A percentile compares a stretch with the other conserved stretches of the same genome.
phyloP scores from a whole-genome alignment of 23 red algal species.

The Gracilaria caudata region DNA sequence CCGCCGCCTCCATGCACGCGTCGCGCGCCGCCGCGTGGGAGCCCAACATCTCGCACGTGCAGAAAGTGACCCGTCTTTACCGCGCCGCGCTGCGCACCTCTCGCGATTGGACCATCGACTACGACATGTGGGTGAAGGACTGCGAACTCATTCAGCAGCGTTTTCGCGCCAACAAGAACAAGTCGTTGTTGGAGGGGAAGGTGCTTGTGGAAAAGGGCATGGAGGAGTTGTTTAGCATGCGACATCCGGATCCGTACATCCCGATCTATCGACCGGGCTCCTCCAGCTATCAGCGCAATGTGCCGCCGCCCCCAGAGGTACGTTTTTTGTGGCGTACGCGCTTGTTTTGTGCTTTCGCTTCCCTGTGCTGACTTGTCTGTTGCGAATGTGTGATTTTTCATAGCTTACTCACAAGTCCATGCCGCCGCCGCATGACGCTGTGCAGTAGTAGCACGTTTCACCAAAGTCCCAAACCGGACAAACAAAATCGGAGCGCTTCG shows the following conservation, averaged over 20 bases:
- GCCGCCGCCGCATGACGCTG: constrained; percentile 26
- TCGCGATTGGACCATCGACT: constrained; percentile 92
- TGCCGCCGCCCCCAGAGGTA: constrained; percentile 91
- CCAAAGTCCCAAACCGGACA: no score
- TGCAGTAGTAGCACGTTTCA: constrained; percentile 13
- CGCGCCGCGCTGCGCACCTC: constrained; percentile 90
- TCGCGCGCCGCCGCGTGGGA: constrained; percentile 87
- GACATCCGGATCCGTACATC: constrained; percentile 91
- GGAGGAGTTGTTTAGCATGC: constrained; percentile 66
- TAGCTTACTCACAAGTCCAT: constrained; percentile 33
- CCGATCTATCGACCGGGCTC: constrained; percentile 77
- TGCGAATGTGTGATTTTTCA: background rate
- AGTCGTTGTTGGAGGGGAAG: constrained; percentile 70
- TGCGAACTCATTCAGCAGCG: constrained; percentile 71
- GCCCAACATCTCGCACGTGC: constrained; percentile 75
- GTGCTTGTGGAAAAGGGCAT: constrained; percentile 82
- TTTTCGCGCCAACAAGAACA: constrained; percentile 85
- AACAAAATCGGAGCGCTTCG: no score
- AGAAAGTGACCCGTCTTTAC: constrained; percentile 91
- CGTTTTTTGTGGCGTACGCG: background rate
- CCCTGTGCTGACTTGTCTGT: background rate
- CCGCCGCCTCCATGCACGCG: constrained; percentile 88
- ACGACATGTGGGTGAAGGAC: constrained; percentile 77
- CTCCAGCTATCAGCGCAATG: constrained; percentile 91
- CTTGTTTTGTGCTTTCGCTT: background rate